Evolutionary conservation across 768 basidiomycete species (phyloP).

Genomic region (Heimioporus sp.): DNA sequence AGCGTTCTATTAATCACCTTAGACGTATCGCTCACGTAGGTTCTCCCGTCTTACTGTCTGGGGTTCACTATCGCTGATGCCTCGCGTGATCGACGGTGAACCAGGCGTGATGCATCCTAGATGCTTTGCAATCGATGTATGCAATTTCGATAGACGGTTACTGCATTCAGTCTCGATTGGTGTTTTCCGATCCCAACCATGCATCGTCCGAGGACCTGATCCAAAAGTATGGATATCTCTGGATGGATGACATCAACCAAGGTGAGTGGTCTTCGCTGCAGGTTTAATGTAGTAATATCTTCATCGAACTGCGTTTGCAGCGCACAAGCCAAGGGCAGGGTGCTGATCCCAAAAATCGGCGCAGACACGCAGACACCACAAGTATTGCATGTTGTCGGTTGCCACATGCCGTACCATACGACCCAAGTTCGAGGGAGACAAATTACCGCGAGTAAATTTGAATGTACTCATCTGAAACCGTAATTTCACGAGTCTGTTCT

Average conservation of each 20-base stretch:
- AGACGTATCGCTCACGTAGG: slow-evolving; percentile 78
- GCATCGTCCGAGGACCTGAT: slow-evolving; percentile 71
- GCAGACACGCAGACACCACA: slow-evolving; percentile 72
- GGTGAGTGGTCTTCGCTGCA: slow-evolving; percentile 37
- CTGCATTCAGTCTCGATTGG: neutral
- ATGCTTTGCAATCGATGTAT: slow-evolving; percentile 90
- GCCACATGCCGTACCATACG: too few species aligned
- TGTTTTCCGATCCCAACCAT: slow-evolving; percentile 46
- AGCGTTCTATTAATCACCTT: slow-evolving; percentile 78
- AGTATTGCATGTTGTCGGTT: neutral
- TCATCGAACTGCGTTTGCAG: slow-evolving; percentile 73
- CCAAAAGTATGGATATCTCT: slow-evolving; percentile 72
- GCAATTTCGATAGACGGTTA: slow-evolving; percentile 1
- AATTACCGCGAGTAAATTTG: too few species aligned
- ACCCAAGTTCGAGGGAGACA: too few species aligned
- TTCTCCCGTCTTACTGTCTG: slow-evolving; percentile 7
- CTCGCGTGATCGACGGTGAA: slow-evolving; percentile 70
- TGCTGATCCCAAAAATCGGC: slow-evolving; percentile 76
- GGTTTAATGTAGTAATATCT: neutral
- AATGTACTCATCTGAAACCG: too few species aligned
- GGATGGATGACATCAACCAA: slow-evolving; percentile 91
- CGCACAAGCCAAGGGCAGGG: slow-evolving; percentile 87
- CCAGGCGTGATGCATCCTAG: slow-evolving; percentile 81
- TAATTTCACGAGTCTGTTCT: too few species aligned
- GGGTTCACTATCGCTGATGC: neutral